Percentiles rank a stretch among this genome's conserved stretches.
Evolutionary conservation across 139 green algal species (phyloP).

Genomic region (Chlorella vulgaris): DNA sequence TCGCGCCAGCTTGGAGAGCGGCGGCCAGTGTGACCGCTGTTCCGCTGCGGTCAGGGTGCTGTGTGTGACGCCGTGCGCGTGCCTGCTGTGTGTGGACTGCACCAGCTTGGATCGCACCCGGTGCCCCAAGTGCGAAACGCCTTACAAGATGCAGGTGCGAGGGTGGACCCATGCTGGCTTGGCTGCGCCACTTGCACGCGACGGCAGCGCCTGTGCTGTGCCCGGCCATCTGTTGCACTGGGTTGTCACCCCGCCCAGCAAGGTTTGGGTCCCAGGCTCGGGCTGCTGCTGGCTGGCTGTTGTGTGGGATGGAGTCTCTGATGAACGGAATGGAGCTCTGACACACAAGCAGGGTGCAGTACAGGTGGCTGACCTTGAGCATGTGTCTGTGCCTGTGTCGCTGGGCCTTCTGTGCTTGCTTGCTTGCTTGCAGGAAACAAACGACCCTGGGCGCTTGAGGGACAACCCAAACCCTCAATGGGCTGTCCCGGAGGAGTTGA

Average conservation of each 20-base stretch:
- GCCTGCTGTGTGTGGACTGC: conserved; percentile 89
- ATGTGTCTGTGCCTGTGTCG: not conserved
- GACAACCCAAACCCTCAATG: conserved; percentile 69
- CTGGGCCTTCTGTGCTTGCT: not conserved
- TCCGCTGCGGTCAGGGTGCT: conserved; percentile 47
- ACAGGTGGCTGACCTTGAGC: not conserved
- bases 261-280: too few relatives aligned
- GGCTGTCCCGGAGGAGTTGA: conserved; percentile 84
- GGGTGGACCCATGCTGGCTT: not conserved
- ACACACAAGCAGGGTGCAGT: too few relatives aligned
- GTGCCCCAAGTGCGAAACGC: conserved; percentile 42
- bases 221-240: not conserved
- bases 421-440: conserved; percentile 48
- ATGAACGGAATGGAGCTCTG: too few relatives aligned
- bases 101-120: conserved; percentile 32
- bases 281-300: too few relatives aligned
- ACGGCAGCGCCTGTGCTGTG: not conserved
- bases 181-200: not conserved
- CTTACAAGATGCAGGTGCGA: conserved; percentile 68
- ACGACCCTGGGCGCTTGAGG: conserved; percentile 67
- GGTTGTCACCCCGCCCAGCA: too few relatives aligned
- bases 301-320: too few relatives aligned
- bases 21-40: conserved; percentile 61
- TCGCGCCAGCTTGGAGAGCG: conserved; percentile 52
- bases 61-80: conserved; percentile 88